Evolutionary conservation across 306 rosid genomes (phyloP).

Genomic region (Casuarina equisetifolia): DNA sequence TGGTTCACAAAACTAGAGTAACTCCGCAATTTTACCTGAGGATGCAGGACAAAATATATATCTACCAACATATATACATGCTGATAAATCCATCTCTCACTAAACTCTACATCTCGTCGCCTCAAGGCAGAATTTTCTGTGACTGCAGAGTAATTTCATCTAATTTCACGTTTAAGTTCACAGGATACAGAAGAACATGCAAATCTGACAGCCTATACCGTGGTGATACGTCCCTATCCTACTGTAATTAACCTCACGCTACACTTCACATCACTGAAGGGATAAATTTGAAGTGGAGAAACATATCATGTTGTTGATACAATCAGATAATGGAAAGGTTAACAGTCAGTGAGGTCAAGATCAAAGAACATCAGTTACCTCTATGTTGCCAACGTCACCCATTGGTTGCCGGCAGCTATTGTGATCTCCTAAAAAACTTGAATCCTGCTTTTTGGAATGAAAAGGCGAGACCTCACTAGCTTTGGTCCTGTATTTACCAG

Average conservation of each 20-base stretch:
- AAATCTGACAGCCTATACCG: too few relatives aligned
- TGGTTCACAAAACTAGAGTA: conserved; percentile 16
- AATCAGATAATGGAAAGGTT: neutral
- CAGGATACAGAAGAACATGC: too few relatives aligned
- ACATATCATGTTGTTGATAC: neutral
- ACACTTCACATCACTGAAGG: neutral
- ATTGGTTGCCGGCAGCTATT: conserved; percentile 51
- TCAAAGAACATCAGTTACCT: conserved; percentile 36
- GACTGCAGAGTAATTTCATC: too few relatives aligned
- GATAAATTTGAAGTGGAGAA: neutral
- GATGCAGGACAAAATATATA: neutral
- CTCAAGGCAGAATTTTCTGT: too few relatives aligned
- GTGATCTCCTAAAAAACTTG: conserved; percentile 41
- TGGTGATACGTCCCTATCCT: neutral
- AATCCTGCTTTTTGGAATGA: conserved; percentile 39
- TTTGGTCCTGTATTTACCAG: conserved; percentile 53
- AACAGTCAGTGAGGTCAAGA: conserved; percentile 1
- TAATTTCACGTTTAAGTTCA: too few relatives aligned
- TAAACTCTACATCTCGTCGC: too few relatives aligned
- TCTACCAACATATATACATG: neutral
- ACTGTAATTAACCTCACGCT: neutral
- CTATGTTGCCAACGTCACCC: conserved; percentile 55
- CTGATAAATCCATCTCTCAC: neutral
- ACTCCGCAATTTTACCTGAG: conserved; percentile 1
- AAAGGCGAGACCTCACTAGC: conserved; percentile 59